Evolutionary conservation across 2,329 filamentous ascomycete species (phyloP), one percentile per base, ranked within the genome.

Genomic region (Exophiala aquamarina): DNA sequence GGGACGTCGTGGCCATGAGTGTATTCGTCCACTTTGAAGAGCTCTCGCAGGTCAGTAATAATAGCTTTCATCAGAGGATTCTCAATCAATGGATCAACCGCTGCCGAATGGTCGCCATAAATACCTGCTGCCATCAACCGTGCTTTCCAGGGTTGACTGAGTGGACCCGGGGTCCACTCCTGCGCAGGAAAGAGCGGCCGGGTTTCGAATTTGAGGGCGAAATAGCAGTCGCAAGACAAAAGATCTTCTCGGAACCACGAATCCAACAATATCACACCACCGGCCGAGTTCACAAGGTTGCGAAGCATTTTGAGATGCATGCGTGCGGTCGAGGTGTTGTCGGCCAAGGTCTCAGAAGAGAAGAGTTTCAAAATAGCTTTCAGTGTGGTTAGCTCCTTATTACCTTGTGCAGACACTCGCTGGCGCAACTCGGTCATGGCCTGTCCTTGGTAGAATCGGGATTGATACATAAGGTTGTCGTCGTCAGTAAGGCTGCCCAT

Each of bases 271-370:
- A 58, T 56, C 10, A 56, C 43, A 9, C 55, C 55, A 11, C 55
- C 55, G 19, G 49, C 49, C 3, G 38, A 46, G n/a, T 46, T 53
- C 29, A 58, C 56, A n/a, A 56, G 23, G 36, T 55, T 58, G 9
- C 49, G 50, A 5, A 58, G 50, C 56, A 56, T 56, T 39, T 58
- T 58, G 10, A 58, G 51, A 28, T 58, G 56, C 39, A 52, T 52
- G 23, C 56, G 54, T n/a, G 56, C 56, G 7, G 49, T 50, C 17
- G 56, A 54, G 5, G 54, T 58, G 44, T 56, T 58, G 51, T 56
- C 54, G 11, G 55, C 46, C 14, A 54, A 36, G 6, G 54, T 58
- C 41, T 58, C 55, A 8, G 54, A 48, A 14, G 50, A 55, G 29
- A 56, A 58, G 34, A 58, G 54, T 40, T 52, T 55, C 29, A 56